These are phyloP conservation scores for Abrus precatorius DNA, from an alignment of 306 rosid genomes.

Conservation along the genomic window DNA sequence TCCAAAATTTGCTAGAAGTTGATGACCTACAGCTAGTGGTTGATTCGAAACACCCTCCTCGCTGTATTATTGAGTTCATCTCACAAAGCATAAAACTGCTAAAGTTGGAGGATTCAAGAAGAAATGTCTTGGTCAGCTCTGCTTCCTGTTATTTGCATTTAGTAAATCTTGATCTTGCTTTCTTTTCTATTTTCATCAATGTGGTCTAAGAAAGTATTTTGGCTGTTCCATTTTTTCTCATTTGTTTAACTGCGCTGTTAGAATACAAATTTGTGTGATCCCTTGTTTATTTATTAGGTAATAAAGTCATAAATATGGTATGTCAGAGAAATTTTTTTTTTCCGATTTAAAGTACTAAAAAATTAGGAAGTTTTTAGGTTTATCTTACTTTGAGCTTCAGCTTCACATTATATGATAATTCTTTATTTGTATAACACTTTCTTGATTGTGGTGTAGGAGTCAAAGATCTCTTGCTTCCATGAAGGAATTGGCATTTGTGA, in stretches of 20 bases:
- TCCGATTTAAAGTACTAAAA: background rate
- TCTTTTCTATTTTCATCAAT: background rate
- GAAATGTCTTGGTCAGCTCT: conserved; percentile 59
- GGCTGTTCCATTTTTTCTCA: background rate
- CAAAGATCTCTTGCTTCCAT: conserved; percentile 78
- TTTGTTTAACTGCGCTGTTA: background rate
- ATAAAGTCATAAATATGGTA: background rate
- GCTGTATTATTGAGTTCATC: conserved; percentile 72
- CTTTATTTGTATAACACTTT: conserved; percentile 18
- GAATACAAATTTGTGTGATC: background rate
- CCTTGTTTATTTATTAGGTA: background rate
- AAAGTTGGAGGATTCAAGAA: conserved; percentile 67
- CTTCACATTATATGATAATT: background rate
- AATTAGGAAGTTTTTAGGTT: background rate
- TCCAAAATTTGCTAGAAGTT: conserved; percentile 60
- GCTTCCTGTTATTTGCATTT: background rate
- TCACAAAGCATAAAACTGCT: conserved; percentile 61
- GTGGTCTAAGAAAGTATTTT: background rate
- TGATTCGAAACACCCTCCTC: conserved; percentile 67
- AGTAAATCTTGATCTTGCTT: background rate
- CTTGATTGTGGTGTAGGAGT: conserved; percentile 62
- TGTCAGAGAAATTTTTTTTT: too few species aligned
- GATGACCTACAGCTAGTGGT: conserved; percentile 62
- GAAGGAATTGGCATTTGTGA: conserved; percentile 93
- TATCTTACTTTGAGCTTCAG: background rate